These are phyloP conservation scores for Rutstroemia sp. DNA, from an alignment of 2,329 filamentous ascomycete species.

Conservation along the genomic window DNA sequence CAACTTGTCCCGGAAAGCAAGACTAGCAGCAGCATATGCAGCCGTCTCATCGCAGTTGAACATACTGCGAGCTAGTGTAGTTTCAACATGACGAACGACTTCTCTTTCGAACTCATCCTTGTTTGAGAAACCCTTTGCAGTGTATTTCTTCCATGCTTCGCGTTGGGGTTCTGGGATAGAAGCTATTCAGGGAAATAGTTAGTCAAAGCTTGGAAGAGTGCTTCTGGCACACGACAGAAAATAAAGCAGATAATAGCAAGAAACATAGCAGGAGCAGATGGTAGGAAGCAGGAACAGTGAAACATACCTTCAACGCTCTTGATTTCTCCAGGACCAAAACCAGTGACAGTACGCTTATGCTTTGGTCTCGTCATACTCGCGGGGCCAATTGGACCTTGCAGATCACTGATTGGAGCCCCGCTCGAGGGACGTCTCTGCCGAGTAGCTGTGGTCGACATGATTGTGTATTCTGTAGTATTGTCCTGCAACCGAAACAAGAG, in stretches of 20 bases:
- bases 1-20: constrained; percentile 88
- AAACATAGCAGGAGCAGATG: no score
- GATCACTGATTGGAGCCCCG: constrained; percentile 76
- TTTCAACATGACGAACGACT: constrained; percentile 90
- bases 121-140: constrained; percentile 61
- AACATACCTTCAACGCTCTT: constrained; percentile 79
- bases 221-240: neutral
- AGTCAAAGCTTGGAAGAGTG: neutral
- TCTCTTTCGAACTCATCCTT: constrained; percentile 83
- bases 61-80: constrained; percentile 87
- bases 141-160: constrained; percentile 63
- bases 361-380: constrained; percentile 76
- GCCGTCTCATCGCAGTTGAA: constrained; percentile 97
- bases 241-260: neutral
- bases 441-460: neutral
- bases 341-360: constrained; percentile 94
- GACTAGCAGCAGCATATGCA: constrained; percentile 81
- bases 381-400: constrained; percentile 79
- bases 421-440: constrained; percentile 75
- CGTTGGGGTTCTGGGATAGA: constrained; percentile 84
- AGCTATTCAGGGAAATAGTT: constrained; percentile 34
- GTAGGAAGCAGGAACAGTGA: neutral
- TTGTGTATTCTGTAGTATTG: neutral
- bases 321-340: constrained; percentile 85
- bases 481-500: neutral